Evolutionary conservation across 148 eudicot genomes (phyloP), one percentile per base, ranked within the genome.

Genomic region (Silene latifolia): DNA sequence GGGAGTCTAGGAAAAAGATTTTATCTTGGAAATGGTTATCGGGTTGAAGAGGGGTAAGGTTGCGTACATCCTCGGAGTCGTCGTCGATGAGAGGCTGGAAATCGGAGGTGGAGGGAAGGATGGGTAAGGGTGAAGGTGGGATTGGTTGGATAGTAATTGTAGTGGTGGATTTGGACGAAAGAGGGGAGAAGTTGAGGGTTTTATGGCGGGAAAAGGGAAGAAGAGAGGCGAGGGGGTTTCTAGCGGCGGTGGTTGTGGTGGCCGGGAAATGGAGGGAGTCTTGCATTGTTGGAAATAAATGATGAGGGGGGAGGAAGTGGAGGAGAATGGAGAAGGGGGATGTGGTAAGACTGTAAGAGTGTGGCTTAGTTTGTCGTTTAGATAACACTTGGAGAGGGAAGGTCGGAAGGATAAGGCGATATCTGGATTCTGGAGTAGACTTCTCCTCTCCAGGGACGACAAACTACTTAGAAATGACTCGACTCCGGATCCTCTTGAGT

Each of bases 1-100:
- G 77, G 24, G 98, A 88, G 79, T 94, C 97, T 7, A 94, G 78
- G 83, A 82, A 91, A 32, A 91, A 86, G 58, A 84, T 76, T 71
- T 86, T 87, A 7, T 85, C 87, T 54, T 85, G 88, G 83, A 93
- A 89, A 3, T 83, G 83, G 56, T 76, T 73, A 42, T 25, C 72
- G 46, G 23, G 11, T 47, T 5, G 3, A 0, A 35, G 18, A 15
- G 78, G 42, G 21, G 67, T 24, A 27, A 8, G 51, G 24, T 42
- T 14, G 39, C 35, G 72, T 19, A 32, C 35, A 32, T 32, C 35
- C 5, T 32, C 35, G 17, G 29, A 20, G 10, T 19, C 57, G 10
- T 19, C 57, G 32, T 17, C 23, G 18, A 23, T 4, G 17, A 27
- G 47, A 27, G 72, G 42, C 58, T 76, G 14, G 12, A 21, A 23